Evolutionary conservation across 148 eudicot genomes (phyloP).

Genomic region (Silene conica): DNA sequence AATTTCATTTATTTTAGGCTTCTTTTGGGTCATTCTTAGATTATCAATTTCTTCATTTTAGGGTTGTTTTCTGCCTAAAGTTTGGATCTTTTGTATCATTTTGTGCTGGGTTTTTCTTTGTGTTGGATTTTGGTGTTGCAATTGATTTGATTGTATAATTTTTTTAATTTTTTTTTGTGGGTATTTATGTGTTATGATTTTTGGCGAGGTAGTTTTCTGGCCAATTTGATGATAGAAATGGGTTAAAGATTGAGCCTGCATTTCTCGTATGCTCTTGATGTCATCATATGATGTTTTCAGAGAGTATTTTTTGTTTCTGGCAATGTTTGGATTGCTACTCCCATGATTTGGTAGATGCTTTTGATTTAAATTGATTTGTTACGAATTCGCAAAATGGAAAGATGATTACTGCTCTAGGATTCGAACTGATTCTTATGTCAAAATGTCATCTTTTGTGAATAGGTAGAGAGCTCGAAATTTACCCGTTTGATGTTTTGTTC

Average conservation of each 20-base stretch:
- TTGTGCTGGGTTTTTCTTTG: neutral
- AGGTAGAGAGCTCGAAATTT: neutral
- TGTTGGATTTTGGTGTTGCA: constrained; percentile 1
- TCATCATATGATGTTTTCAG: neutral
- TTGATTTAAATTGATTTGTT: neutral
- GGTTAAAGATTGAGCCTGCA: neutral
- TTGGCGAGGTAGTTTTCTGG: neutral
- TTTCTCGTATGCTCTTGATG: neutral
- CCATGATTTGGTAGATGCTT: neutral
- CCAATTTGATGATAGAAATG: neutral
- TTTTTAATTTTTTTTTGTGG: neutral
- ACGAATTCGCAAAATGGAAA: neutral
- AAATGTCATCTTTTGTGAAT: neutral
- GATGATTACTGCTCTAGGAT: no score
- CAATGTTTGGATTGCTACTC: neutral
- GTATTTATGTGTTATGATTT: neutral
- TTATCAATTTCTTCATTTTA: neutral
- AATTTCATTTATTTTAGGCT: neutral
- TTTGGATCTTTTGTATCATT: neutral
- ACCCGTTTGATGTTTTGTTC: neutral
- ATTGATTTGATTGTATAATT: neutral
- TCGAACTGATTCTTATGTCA: neutral
- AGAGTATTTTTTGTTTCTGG: neutral
- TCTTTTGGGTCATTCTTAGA: neutral
- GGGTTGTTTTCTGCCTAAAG: neutral